Evolutionary conservation across 2,329 filamentous ascomycete species (phyloP).

Genomic region (Ramularia collo-cygni): DNA sequence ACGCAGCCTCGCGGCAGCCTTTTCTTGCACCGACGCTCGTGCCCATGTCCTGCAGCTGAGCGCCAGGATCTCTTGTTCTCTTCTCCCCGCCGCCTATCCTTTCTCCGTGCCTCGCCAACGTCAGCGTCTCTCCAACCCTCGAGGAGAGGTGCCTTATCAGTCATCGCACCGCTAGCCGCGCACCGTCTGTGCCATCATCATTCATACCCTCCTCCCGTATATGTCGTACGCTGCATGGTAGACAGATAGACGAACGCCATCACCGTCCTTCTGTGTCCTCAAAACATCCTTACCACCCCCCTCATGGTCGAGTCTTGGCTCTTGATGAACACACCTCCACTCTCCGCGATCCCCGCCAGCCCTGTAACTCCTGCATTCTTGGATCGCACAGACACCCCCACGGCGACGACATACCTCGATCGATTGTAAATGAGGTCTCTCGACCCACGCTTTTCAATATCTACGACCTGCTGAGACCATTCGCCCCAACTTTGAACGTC

Average conservation of each 20-base stretch:
- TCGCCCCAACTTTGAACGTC: not conserved
- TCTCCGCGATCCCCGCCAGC: slow-evolving; percentile 4
- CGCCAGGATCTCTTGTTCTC: too few relatives aligned
- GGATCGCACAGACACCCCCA: not conserved
- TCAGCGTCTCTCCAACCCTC: not conserved
- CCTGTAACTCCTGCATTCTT: slow-evolving; percentile 1
- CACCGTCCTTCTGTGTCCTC: slow-evolving; percentile 8
- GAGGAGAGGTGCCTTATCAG: not conserved
- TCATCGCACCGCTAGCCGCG: slow-evolving; percentile 11
- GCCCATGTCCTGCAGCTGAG: too few relatives aligned
- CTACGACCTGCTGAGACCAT: too few relatives aligned
- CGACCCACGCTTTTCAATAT: too few relatives aligned
- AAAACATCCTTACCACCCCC: slow-evolving; percentile 16
- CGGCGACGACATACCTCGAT: not conserved
- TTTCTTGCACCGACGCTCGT: too few relatives aligned
- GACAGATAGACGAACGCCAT: slow-evolving; percentile 12
- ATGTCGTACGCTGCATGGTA: slow-evolving; percentile 11
- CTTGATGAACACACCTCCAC: too few relatives aligned
- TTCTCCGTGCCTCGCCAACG: not conserved
- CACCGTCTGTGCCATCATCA: slow-evolving; percentile 6
- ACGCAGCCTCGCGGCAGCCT: too few relatives aligned
- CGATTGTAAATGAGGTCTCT: not conserved
- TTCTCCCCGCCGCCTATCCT: too few relatives aligned
- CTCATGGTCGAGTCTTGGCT: slow-evolving; percentile 10
- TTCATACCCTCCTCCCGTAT: slow-evolving; percentile 4